Conservation (phyloP, 345 rosid species). For the Syzygium grande region DNA sequence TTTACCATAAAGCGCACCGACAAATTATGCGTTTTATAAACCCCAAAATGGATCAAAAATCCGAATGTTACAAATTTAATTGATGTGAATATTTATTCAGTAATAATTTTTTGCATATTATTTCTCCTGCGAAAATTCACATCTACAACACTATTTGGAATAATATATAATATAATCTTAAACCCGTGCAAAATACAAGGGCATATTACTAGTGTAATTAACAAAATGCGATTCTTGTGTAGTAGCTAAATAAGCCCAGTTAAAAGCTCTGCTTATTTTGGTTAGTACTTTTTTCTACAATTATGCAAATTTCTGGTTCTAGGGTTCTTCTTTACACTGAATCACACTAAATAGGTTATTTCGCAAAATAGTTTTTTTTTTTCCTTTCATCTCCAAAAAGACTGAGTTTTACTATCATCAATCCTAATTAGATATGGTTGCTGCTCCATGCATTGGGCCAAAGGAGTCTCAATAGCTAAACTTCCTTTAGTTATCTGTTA, state of each 20-base stretch:
- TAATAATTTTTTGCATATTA: too few relatives aligned
- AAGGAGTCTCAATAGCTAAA: too few relatives aligned
- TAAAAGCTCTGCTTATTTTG: neutral
- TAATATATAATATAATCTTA: neutral
- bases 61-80: too few relatives aligned
- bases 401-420: neutral
- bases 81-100: neutral
- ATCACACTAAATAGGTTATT: neutral
- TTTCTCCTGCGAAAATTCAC: neutral
- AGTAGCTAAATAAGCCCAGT: neutral
- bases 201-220: neutral
- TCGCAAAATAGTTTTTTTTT: neutral
- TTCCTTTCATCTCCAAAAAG: neutral
- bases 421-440: too few relatives aligned
- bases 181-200: neutral
- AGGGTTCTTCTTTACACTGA: neutral
- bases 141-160: neutral
- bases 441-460: too few relatives aligned
- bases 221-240: neutral
- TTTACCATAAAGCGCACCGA: too few relatives aligned
- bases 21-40: too few relatives aligned
- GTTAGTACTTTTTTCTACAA: neutral
- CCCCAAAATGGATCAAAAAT: too few relatives aligned
- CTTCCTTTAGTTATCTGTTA: neutral
- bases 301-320: neutral